Conservation (phyloP, 805 yeast genomes). For the Saccharomycopsis sp. region DNA sequence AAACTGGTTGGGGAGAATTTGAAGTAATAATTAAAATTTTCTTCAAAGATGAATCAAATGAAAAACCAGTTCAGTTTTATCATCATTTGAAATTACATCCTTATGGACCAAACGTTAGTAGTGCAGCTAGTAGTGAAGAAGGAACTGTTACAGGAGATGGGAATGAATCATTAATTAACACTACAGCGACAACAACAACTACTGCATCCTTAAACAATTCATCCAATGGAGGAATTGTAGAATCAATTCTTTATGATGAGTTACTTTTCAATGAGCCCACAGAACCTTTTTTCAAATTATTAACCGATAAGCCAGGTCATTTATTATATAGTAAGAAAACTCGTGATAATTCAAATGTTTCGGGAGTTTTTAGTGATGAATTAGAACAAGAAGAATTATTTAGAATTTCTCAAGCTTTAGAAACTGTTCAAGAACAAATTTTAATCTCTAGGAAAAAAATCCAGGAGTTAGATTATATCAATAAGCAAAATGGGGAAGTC, state of each 20-base stretch:
- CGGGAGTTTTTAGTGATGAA: conserved; percentile 35
- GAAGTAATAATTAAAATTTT: conserved; percentile 83
- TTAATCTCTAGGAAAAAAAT: conserved; percentile 8
- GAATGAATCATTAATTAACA: neutral
- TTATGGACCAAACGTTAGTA: conserved; percentile 38
- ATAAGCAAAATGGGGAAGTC: too few species aligned
- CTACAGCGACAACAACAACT: neutral
- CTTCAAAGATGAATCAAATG: conserved; percentile 79
- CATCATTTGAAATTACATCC: conserved; percentile 93
- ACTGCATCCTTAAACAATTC: conserved; percentile 18
- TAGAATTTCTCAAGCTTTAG: conserved; percentile 33
- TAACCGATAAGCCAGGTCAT: conserved; percentile 60
- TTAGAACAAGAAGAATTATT: conserved; percentile 58
- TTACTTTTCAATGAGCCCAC: conserved; percentile 94
- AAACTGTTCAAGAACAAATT: conserved; percentile 20
- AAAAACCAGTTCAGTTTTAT: conserved; percentile 74
- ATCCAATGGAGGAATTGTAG: conserved; percentile 36
- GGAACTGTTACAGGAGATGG: conserved; percentile 9
- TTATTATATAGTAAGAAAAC: conserved; percentile 33
- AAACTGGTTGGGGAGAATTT: conserved; percentile 99
- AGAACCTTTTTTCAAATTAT: conserved; percentile 68
- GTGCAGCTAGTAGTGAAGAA: conserved; percentile 25
- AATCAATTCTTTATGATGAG: conserved; percentile 71
- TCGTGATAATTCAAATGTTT: neutral
- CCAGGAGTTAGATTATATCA: neutral